Evolutionary conservation across 1,284 basidiomycete species (phyloP), one percentile per base, ranked within the genome.

Genomic region (Porphyrellus sp.): DNA sequence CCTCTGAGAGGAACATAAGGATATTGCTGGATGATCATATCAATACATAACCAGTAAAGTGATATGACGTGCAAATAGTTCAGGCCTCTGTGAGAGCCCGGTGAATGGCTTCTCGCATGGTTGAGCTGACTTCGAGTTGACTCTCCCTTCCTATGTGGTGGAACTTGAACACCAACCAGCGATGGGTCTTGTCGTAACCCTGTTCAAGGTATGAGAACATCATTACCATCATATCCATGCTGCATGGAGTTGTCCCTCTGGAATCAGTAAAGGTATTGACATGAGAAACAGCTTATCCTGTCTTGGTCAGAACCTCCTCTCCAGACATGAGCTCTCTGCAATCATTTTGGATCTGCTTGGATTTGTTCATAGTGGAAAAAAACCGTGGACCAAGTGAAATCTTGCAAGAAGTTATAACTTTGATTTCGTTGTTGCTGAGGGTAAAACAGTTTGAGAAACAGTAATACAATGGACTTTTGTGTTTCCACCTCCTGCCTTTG

Each of bases 401-500:
- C 37, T 96, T 88, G 25, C 91, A 77, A 4, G 89, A 90, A 0
- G 82, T 83, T 41, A 99, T 77, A 0, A 86, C 81, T 34, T 85
- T 81, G 2, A 81, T 73, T 63, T 98, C 93, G 9, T 79, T 75
- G 2, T 87, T 78, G 1, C 74, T 81, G 8, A 98, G 81, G 0
- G 93, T 96, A 70, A 98, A 98, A 2, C 88, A 85, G 0, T 79
- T n/a, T 69, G 13, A 98, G 79, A 72, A 99, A 97, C 18, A 89
- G 73, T 1, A 79, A 72, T 3, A 95, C 83, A 52, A 98, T 86
- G 0, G 85, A 79, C 62, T 88, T 83, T 51, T 85, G 83, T 30
- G 77, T 77, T 49, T 85, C 81, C 11, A 90, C 74, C 65, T 81
- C 73, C 72, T 91, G 80, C 62, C 88, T 87, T 68, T 25, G 34